Evolutionary conservation across 2,329 filamentous ascomycete species (phyloP).

Genomic region (Fusarium sp.): DNA sequence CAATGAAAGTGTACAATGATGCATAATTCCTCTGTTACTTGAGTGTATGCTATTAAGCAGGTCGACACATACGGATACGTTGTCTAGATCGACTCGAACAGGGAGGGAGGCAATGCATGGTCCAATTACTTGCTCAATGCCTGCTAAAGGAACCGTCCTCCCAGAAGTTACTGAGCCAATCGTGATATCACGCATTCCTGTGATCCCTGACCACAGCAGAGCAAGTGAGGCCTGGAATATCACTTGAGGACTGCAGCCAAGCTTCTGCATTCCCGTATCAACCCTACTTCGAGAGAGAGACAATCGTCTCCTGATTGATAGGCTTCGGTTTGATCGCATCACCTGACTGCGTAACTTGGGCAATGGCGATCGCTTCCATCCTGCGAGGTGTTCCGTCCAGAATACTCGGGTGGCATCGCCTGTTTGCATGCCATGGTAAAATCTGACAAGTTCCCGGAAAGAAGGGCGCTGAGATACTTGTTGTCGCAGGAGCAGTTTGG

Average conservation of each 20-base stretch:
- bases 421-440: conserved; percentile 49
- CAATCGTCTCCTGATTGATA: conserved; percentile 22
- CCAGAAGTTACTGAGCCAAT: conserved; percentile 87
- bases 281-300: conserved; percentile 27
- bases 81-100: conserved; percentile 68
- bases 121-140: conserved; percentile 78
- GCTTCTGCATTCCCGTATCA: conserved; percentile 47
- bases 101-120: conserved; percentile 84
- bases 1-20: conserved; percentile 70
- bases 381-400: conserved; percentile 74
- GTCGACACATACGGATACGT: conserved; percentile 63
- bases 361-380: conserved; percentile 62
- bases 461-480: conserved; percentile 56
- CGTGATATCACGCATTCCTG: conserved; percentile 71
- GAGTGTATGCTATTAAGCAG: conserved; percentile 71
- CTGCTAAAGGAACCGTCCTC: conserved; percentile 74
- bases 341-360: conserved; percentile 57
- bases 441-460: conserved; percentile 68
- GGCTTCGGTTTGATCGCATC: conserved; percentile 35
- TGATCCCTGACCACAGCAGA: conserved; percentile 71
- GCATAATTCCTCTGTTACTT: conserved; percentile 71
- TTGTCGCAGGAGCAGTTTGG: conserved; percentile 53
- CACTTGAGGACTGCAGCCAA: conserved; percentile 70
- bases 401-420: conserved; percentile 63
- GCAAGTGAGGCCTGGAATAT: conserved; percentile 79